Base-by-base conservation (phyloP, 208 protist species). In the Crithidia brevicula region DNA sequence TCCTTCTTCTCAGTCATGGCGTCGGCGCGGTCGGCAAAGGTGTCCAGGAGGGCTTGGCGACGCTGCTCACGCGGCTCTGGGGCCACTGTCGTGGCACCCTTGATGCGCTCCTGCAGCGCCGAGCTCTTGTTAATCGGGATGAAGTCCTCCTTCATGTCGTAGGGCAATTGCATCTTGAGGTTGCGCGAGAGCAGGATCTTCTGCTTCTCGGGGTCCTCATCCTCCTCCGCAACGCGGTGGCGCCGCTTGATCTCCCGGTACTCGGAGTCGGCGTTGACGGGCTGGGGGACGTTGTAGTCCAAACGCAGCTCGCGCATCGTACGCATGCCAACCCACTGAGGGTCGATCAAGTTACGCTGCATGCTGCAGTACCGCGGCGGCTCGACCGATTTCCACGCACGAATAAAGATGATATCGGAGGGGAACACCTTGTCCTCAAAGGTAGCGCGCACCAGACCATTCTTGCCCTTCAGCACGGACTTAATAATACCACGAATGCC, bases 371-470 rank as follows among this genome's bases (percentile, higher is more conserved):
- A 99, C 54, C 94, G 88, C 11, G 83, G 82, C 25, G 97, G 91
- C 31, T 96, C 71, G 1, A 99, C 96, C 1, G 91, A 85, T 38
- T 98, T 98, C 98, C 99, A 99, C 16, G 98, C 86, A n/a, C 98
- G 84, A 20, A 99, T 92, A 67, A 99, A 99, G 6, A 99, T 90
- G 70, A 99, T 99, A 81, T 99, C 99, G 52, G 91, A 95, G 33
- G 84, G 89, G 22, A 99, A 86, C n/a, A 99, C 78, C 79, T 99
- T 99, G 79, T 99, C 99, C 91, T 99, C 99, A 72, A 99, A 99
- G 15, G 98, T 99, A 6, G 97, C 98, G 25, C 99, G 93, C 64
- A 99, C 98, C 27, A 93, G 65, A 33, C 98, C 98, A 34, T 87
- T 60, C 65, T 94, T 93, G 13, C 89, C 95, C 60, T 93, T 95